Conservation (phyloP, 2,329 filamentous ascomycete species). For the Cercospora sp. region DNA sequence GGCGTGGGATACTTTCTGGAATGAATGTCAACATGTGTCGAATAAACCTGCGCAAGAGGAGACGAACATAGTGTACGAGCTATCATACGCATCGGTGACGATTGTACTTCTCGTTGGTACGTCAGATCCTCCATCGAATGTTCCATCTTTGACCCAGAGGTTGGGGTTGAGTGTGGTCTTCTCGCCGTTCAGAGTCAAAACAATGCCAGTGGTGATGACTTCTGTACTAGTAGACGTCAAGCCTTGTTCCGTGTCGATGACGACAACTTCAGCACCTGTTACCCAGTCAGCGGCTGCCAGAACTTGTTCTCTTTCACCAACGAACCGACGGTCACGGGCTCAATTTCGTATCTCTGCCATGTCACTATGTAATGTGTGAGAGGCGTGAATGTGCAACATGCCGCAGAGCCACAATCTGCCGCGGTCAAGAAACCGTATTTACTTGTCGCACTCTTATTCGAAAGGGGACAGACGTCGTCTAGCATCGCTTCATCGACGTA, state of each 20-base stretch:
- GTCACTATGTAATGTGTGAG: neutral
- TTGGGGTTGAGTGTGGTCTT: neutral
- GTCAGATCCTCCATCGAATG: neutral
- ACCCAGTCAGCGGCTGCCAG: neutral
- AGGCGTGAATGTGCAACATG: neutral
- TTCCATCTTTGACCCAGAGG: neutral
- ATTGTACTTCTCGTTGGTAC: neutral
- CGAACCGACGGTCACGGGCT: neutral
- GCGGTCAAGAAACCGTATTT: neutral
- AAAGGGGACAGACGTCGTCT: neutral
- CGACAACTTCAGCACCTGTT: neutral
- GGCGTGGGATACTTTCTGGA: neutral
- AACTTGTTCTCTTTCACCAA: neutral
- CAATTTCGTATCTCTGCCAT: neutral
- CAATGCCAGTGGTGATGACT: neutral
- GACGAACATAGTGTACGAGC: neutral
- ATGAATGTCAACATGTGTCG: neutral
- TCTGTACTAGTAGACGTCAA: neutral
- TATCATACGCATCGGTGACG: neutral
- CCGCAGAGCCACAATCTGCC: neutral
- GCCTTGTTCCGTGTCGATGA: neutral
- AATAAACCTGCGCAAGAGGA: neutral
- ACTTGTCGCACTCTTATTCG: neutral
- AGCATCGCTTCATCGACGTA: neutral
- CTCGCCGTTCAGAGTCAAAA: neutral